Evolutionary conservation across 257 asterid genomes (phyloP).

Genomic region (Solanum ossicruentum): DNA sequence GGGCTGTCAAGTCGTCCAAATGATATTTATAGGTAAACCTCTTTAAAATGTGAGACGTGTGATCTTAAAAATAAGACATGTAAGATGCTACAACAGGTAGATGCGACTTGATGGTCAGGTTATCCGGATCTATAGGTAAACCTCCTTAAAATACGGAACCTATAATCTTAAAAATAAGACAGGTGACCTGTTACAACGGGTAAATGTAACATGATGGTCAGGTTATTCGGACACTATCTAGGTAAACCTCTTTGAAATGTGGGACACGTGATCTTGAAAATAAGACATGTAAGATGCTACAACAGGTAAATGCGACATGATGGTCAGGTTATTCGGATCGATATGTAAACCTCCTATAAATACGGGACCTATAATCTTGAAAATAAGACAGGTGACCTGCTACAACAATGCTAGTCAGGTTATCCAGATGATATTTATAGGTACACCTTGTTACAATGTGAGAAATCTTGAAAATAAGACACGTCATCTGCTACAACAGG

Average conservation of each 20-base stretch:
- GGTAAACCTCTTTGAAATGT: background rate
- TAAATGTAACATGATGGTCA: background rate
- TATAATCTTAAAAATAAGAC: background rate
- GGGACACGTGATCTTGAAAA: background rate
- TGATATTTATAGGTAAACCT: background rate
- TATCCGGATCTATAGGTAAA: background rate
- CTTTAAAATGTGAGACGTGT: too few relatives aligned
- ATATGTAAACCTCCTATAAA: background rate
- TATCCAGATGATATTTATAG: background rate
- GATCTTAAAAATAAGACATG: background rate
- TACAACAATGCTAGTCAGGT: background rate
- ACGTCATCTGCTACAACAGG: background rate
- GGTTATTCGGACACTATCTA: too few relatives aligned
- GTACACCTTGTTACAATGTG: background rate
- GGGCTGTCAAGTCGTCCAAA: background rate
- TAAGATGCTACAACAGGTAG: background rate
- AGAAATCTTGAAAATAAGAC: background rate
- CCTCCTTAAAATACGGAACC: too few relatives aligned
- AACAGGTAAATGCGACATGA: background rate
- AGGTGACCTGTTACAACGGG: background rate
- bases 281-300: background rate
- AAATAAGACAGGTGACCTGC: background rate
- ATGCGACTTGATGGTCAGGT: background rate
- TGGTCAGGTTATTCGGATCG: background rate
- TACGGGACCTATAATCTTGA: background rate